Base-by-base conservation (phyloP, 441 rosid genomes). In the Adansonia madagascariensis region DNA sequence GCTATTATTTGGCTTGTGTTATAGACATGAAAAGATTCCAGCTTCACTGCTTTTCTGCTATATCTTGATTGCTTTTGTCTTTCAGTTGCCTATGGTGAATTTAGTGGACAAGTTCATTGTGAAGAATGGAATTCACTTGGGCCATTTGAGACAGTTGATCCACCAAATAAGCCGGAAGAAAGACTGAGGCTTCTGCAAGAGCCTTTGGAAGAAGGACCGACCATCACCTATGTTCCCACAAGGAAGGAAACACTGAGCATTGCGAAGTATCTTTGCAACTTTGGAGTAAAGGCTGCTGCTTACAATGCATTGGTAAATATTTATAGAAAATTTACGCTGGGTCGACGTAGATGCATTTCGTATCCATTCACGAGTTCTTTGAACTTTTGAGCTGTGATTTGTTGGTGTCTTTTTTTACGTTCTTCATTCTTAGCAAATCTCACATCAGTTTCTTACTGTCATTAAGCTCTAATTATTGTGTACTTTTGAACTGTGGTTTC, bases 141-240 rank as follows among this genome's bases (percentile, higher is more conserved):
- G 74, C 75, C 84, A 63, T 56, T 79, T 22, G 82, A 78, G 80
- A 79, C 78, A 50, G 69, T 69, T 64, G 80, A 80, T 75, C 80
- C 65, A 15, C 84, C 86, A 69, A 66, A 82, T 73, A 80, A 79
- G 68, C 79, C 61, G 67, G 88, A 81, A 78, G 88, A 85, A 78
- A 79, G 85, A 50, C 12, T 50, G 43, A 82, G 56, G 76, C 81
- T 85, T 70, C 73, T 81, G 85, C 83, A 83, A 80, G 86, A 82
- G 84, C 83, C 91, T 77, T 76, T 84, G 68, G 91, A 86, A 46
- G 79, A 69, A 75, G 98, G 98, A 60, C 87, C 89, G 1, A 93
- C 97, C 47, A 93, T 95, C 72, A 86, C 93, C 76, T 95, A 95
- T 79, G 98, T 91, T 82, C 97, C 97, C 66, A 91, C 98, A 62